Conservation (phyloP, 305 asterid genomes). For the Rubia tinctorum region DNA sequence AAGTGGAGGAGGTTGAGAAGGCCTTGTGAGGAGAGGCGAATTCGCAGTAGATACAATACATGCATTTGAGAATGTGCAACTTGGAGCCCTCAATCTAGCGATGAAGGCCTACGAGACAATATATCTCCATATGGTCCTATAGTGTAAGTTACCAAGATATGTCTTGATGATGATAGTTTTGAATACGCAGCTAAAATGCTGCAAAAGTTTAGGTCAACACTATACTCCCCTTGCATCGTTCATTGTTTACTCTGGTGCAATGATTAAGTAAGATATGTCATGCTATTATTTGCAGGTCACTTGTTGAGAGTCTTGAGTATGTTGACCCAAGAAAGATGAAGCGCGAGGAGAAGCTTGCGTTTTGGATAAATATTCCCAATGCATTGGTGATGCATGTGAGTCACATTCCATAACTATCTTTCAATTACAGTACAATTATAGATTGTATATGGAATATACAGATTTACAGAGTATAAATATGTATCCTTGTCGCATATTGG, state of each 20-base stretch:
- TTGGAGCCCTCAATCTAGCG: constrained; percentile 73
- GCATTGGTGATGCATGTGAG: constrained; percentile 83
- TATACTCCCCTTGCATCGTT: too few relatives aligned
- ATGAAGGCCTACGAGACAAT: too few relatives aligned
- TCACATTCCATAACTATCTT: constrained; percentile 18
- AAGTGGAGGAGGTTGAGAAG: constrained; percentile 44
- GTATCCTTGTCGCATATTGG: too few relatives aligned
- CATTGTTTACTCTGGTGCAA: too few relatives aligned
- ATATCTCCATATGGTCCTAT: constrained; percentile 41
- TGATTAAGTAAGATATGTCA: too few relatives aligned
- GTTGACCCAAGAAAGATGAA: constrained; percentile 63
- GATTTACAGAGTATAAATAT: too few relatives aligned
- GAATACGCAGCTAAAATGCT: constrained; percentile 72
- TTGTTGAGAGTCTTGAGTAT: constrained; percentile 72
- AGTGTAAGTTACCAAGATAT: constrained; percentile 51
- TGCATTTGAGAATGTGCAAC: too few relatives aligned
- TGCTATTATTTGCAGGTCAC: too few relatives aligned
- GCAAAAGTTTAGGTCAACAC: constrained; percentile 85
- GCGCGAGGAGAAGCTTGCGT: constrained; percentile 11
- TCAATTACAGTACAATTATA: constrained; percentile 8
- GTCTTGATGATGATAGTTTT: constrained; percentile 64
- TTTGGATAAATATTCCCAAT: constrained; percentile 63
- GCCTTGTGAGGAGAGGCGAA: constrained; percentile 42
- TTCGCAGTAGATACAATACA: too few relatives aligned
- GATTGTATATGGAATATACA: too few relatives aligned